These are phyloP conservation scores for Aspergillus nidulans DNA, from an alignment of 495 filamentous ascomycete species.

Conservation along the genomic window DNA sequence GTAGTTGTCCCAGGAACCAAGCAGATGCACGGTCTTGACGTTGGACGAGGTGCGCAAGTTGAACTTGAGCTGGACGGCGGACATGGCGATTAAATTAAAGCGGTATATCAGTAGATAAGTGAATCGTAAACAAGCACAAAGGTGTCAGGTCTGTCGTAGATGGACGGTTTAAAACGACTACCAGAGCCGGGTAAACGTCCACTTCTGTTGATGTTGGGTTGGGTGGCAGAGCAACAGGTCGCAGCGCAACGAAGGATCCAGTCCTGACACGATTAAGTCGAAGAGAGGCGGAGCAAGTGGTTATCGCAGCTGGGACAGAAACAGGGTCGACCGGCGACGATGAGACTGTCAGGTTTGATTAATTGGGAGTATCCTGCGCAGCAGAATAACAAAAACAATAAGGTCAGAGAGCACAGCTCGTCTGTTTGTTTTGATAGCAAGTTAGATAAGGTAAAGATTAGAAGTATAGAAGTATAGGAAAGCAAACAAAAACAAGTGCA, in stretches of 20 bases:
- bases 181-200: slow-evolving; percentile 21
- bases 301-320: slow-evolving; percentile 41
- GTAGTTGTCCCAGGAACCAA: slow-evolving; percentile 99
- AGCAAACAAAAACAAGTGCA: slow-evolving; percentile 45
- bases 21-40: slow-evolving; percentile 95
- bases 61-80: slow-evolving; percentile 80
- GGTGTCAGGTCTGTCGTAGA: slow-evolving; percentile 15
- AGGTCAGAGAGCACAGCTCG: slow-evolving; percentile 48
- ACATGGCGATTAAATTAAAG: slow-evolving; percentile 51
- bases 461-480: slow-evolving; percentile 53
- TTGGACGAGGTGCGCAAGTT: slow-evolving; percentile 91
- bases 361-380: slow-evolving; percentile 33
- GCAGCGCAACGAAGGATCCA: slow-evolving; percentile 21
- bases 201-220: slow-evolving; percentile 14
- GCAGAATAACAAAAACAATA: slow-evolving; percentile 14
- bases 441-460: slow-evolving; percentile 25
- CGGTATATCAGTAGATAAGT: slow-evolving; percentile 35
- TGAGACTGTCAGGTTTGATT: slow-evolving; percentile 24
- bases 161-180: slow-evolving; percentile 16
- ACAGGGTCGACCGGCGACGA: slow-evolving; percentile 50
- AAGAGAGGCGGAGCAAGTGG: slow-evolving; percentile 22
- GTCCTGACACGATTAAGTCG: slow-evolving; percentile 21
- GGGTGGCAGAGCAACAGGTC: slow-evolving; percentile 17
- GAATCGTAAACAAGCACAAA: slow-evolving; percentile 7
- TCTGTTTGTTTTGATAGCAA: slow-evolving; percentile 16